These are phyloP conservation scores for Xylaria multiplex DNA, from an alignment of 2,329 filamentous ascomycete species.

Conservation along the genomic window DNA sequence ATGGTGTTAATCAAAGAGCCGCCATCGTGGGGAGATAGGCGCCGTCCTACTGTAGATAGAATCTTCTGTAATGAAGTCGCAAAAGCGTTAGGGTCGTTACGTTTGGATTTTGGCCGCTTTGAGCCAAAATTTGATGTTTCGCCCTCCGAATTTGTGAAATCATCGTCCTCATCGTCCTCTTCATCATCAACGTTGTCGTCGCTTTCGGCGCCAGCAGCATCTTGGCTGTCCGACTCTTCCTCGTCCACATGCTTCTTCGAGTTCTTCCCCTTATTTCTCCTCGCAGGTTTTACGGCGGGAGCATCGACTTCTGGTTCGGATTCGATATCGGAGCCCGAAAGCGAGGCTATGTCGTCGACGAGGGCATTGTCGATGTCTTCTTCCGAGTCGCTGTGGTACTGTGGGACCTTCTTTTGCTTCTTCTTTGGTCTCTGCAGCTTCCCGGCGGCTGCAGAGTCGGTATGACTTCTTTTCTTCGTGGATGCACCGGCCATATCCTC, in stretches of 20 bases:
- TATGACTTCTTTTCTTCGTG: constrained; percentile 46
- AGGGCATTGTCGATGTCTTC: constrained; percentile 65
- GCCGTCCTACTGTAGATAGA: constrained; percentile 67
- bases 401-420: constrained; percentile 60
- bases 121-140: constrained; percentile 45
- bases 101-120: constrained; percentile 72
- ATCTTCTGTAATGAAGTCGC: constrained; percentile 95
- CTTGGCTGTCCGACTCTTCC: constrained; percentile 40
- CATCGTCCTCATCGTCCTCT: constrained; percentile 44
- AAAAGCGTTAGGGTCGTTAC: constrained; percentile 91
- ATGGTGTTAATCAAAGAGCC: constrained; percentile 1
- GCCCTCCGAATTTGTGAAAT: constrained; percentile 43
- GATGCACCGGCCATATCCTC: constrained; percentile 42
- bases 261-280: constrained; percentile 19
- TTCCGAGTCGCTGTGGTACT: constrained; percentile 67
- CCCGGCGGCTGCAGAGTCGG: constrained; percentile 45
- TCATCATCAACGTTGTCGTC: constrained; percentile 45
- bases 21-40: not conserved
- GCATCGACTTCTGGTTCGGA: constrained; percentile 52
- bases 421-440: constrained; percentile 57
- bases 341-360: constrained; percentile 59
- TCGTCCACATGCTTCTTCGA: constrained; percentile 34
- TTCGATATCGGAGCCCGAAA: constrained; percentile 43
- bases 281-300: constrained; percentile 35
- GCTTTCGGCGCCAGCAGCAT: constrained; percentile 36